Evolutionary conservation across 495 filamentous ascomycete genomes (phyloP).

Genomic region (Aspergillus saccharolyticus): DNA sequence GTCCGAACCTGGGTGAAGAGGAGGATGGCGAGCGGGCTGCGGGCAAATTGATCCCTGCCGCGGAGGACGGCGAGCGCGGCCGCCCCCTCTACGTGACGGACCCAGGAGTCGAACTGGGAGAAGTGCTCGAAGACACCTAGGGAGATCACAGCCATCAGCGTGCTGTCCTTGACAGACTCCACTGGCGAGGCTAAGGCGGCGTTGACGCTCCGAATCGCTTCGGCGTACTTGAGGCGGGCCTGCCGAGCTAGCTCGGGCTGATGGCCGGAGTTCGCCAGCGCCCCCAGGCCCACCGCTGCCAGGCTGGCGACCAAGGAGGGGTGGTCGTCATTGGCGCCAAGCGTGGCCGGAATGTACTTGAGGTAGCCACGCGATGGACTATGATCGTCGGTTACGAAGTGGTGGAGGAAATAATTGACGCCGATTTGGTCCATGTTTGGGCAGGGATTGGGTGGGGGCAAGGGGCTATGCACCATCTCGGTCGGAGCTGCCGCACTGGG

Average conservation of each 20-base stretch:
- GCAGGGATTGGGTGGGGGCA: slow-evolving; percentile 2
- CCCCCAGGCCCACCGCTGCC: slow-evolving; percentile 42
- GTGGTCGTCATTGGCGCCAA: slow-evolving; percentile 22
- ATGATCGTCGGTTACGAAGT: slow-evolving; percentile 26
- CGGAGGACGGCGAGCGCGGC: slow-evolving; percentile 45
- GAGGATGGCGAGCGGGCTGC: slow-evolving; percentile 30
- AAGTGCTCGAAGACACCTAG: slow-evolving; percentile 56
- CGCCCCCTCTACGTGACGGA: slow-evolving; percentile 51
- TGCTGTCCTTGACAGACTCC: slow-evolving; percentile 54
- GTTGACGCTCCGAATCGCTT: slow-evolving; percentile 40
- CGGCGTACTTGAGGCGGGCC: slow-evolving; percentile 38
- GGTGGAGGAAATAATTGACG: slow-evolving; percentile 33
- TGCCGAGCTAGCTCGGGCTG: slow-evolving; percentile 28
- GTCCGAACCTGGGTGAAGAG: slow-evolving; percentile 53
- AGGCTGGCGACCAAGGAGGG: slow-evolving; percentile 35
- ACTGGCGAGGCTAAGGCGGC: slow-evolving; percentile 43
- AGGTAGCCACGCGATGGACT: slow-evolving; percentile 29
- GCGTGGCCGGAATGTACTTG: slow-evolving; percentile 27
- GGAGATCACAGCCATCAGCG: slow-evolving; percentile 54
- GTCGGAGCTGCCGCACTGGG: background rate
- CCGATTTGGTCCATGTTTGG: slow-evolving; percentile 24
- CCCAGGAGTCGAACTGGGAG: slow-evolving; percentile 40
- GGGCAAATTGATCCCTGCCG: slow-evolving; percentile 46
- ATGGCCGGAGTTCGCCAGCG: slow-evolving; percentile 30
- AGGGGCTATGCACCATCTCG: background rate